These are phyloP conservation scores for Fusarium falciforme DNA, from an alignment of 2,329 filamentous ascomycete genomes.

Conservation along the genomic window DNA sequence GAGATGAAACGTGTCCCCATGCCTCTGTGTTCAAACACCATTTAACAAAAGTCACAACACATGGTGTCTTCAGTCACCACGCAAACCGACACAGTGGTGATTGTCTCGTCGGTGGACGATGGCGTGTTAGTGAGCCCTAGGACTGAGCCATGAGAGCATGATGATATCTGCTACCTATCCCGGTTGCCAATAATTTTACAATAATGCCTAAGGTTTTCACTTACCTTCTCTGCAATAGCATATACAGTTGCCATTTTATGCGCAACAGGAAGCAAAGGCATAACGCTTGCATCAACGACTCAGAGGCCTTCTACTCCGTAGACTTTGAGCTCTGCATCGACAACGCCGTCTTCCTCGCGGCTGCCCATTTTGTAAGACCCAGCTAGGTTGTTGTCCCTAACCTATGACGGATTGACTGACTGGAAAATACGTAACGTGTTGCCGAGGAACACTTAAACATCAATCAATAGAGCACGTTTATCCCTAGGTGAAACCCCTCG, in stretches of 20 bases:
- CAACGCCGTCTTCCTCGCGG: conserved; percentile 53
- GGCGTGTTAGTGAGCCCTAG: neutral
- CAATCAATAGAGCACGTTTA: no score
- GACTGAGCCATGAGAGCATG: conserved; percentile 1
- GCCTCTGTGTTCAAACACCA: no score
- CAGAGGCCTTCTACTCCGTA: conserved; percentile 37
- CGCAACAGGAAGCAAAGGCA: conserved; percentile 39
- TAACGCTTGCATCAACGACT: conserved; percentile 53
- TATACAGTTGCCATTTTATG: conserved; percentile 45
- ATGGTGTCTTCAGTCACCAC: neutral
- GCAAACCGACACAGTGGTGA: neutral
- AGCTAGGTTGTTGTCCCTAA: neutral
- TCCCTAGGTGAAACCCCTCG: no score
- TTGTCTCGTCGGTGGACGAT: neutral
- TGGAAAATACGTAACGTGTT: no score
- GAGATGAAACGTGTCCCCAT: neutral
- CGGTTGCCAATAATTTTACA: neutral
- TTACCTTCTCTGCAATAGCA: conserved; percentile 45
- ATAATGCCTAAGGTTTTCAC: fast-evolving
- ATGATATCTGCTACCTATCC: conserved; percentile 30
- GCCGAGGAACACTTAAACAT: no score
- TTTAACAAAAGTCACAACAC: neutral
- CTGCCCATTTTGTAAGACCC: conserved; percentile 52
- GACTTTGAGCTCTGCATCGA: conserved; percentile 39
- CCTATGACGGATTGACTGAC: no score